These are phyloP conservation scores for Geoglossum glabrum DNA, from an alignment of 495 filamentous ascomycete genomes.

Conservation along the genomic window DNA sequence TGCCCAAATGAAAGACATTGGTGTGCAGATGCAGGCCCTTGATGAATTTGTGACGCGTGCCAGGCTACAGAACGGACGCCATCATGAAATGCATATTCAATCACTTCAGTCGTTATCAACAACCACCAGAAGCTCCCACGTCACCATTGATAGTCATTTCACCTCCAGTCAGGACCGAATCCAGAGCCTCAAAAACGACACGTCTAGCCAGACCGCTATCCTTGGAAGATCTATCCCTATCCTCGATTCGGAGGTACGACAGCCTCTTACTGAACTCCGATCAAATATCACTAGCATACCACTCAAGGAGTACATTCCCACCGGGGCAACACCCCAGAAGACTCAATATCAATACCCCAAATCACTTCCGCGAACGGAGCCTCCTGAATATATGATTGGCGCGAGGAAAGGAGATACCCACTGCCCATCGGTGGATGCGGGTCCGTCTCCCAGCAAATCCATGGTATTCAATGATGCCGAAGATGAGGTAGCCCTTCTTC, in stretches of 20 bases:
- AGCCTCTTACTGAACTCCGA: constrained; percentile 50
- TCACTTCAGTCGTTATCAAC: constrained; percentile 39
- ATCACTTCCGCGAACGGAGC: constrained; percentile 51
- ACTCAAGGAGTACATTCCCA: constrained; percentile 60
- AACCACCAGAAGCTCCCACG: constrained; percentile 50
- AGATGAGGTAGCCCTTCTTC: constrained; percentile 23
- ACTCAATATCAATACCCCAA: constrained; percentile 54
- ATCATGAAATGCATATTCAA: constrained; percentile 42
- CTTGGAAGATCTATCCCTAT: constrained; percentile 36
- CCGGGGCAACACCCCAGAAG: constrained; percentile 72
- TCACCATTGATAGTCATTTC: constrained; percentile 44
- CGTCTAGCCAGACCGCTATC: constrained; percentile 29
- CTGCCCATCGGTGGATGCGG: constrained; percentile 10
- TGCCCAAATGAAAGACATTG: constrained; percentile 70
- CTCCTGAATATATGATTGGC: constrained; percentile 43
- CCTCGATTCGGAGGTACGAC: constrained; percentile 36
- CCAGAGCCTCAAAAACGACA: constrained; percentile 39
- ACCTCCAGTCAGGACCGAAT: constrained; percentile 38
- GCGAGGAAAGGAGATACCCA: neutral
- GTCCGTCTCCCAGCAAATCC: constrained; percentile 15
- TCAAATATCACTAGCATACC: constrained; percentile 35
- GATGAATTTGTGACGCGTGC: constrained; percentile 82
- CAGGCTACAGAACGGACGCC: constrained; percentile 55
- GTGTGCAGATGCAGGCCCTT: constrained; percentile 65
- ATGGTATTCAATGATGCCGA: constrained; percentile 25